Conservation (phyloP, 2,329 filamentous ascomycete species). For the Sphaceloma murrayae region DNA sequence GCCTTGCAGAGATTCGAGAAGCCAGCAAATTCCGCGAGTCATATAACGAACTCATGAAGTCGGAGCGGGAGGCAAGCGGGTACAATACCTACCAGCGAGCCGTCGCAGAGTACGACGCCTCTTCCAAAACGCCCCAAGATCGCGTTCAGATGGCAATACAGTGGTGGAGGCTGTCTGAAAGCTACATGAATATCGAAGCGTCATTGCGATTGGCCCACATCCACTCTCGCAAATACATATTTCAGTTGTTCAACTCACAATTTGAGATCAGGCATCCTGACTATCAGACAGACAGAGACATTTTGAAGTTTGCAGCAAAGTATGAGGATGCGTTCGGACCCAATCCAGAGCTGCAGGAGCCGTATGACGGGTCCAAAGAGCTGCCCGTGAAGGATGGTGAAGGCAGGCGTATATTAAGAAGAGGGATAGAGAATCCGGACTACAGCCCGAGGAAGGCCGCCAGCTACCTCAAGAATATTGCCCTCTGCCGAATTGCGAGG, state of each 20-base stretch:
- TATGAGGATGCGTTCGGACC: constrained; percentile 22
- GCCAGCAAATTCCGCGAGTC: not conserved
- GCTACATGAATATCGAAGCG: constrained; percentile 24
- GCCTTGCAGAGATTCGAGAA: not conserved
- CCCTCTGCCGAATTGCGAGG: constrained; percentile 20
- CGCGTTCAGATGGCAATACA: constrained; percentile 23
- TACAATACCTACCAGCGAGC: constrained; percentile 17
- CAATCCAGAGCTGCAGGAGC: constrained; percentile 16
- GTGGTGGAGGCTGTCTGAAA: constrained; percentile 24
- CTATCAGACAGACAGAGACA: constrained; percentile 21
- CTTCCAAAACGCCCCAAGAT: constrained; percentile 22
- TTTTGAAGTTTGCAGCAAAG: constrained; percentile 1
- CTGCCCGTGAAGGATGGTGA: constrained; percentile 14
- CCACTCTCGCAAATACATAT: constrained; percentile 20
- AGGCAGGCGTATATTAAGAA: not conserved
- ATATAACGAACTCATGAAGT: not conserved
- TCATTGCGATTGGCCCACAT: constrained; percentile 24
- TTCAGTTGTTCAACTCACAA: constrained; percentile 1
- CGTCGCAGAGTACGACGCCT: constrained; percentile 20
- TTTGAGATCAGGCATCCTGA: constrained; percentile 20
- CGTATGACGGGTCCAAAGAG: constrained; percentile 21
- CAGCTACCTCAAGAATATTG: constrained; percentile 21
- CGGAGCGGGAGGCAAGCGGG: not conserved
- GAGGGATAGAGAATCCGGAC: constrained; percentile 21
- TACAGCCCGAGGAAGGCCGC: constrained; percentile 22